A percentile compares a stretch with the other conserved stretches of the same genome.
phyloP scores from a whole-genome alignment of 805 yeast genomes.

The Cephaloascus albidus region DNA sequence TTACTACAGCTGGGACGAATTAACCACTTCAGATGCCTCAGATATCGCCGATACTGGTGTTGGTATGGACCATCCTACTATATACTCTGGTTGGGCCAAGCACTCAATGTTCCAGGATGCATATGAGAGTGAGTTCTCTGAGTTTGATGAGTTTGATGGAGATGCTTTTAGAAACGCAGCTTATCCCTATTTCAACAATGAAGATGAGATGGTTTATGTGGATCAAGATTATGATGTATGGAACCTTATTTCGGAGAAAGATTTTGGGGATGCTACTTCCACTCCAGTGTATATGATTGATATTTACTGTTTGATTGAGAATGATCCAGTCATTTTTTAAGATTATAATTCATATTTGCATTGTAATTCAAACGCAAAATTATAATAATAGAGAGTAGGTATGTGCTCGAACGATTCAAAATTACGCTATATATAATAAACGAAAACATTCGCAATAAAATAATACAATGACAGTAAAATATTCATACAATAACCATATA shows the following conservation, averaged over 20 bases:
- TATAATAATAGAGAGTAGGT: no score
- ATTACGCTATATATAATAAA: no score
- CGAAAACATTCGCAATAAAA: no score
- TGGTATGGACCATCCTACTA: conserved; percentile 1
- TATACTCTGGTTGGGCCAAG: conserved; percentile 1
- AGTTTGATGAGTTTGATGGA: neutral
- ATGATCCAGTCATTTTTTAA: no score
- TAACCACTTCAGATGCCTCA: neutral
- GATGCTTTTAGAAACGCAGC: neutral
- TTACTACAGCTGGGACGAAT: neutral
- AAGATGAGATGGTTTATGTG: neutral
- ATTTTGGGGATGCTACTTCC: neutral
- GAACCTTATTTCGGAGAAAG: neutral
- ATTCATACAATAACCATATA: neutral
- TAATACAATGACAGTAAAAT: no score
- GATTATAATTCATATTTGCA: no score
- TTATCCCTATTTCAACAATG: neutral
- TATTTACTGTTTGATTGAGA: neutral
- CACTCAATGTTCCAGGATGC: neutral
- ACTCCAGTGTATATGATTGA: neutral
- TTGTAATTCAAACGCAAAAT: no score
- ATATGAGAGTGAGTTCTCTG: neutral
- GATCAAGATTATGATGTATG: neutral
- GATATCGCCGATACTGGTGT: neutral
- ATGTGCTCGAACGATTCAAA: no score